Percentiles rank a stretch among this genome's conserved stretches.
Conservation (phyloP, 768 basidiomycete species). For the Cubamyces lactineus region DNA sequence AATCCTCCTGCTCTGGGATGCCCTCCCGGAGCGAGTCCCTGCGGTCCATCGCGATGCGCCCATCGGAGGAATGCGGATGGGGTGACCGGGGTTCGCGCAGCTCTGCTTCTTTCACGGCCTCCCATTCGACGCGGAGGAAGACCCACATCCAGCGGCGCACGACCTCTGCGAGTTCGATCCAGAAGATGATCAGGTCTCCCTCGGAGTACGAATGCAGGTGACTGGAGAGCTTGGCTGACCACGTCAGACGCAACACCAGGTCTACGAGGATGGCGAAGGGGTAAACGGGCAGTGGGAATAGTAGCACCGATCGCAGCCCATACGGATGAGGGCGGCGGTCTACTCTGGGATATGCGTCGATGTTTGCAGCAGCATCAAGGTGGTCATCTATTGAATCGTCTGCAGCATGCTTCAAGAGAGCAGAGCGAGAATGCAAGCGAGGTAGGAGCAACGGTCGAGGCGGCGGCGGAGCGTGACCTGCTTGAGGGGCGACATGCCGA, state of each 20-base stretch:
- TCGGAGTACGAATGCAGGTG: constrained; percentile 83
- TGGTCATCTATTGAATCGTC: constrained; percentile 5
- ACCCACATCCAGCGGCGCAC: constrained; percentile 97
- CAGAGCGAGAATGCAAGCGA: constrained; percentile 44
- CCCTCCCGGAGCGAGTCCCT: constrained; percentile 19
- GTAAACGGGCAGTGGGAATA: constrained; percentile 84
- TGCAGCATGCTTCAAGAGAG: constrained; percentile 27
- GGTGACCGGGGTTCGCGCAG: constrained; percentile 21
- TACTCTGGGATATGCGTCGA: neutral
- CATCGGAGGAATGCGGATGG: constrained; percentile 1
- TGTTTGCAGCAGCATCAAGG: neutral
- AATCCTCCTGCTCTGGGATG: constrained; percentile 23
- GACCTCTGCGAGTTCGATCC: constrained; percentile 89
- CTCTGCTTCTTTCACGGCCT: constrained; percentile 65
- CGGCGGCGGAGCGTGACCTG: constrained; percentile 34
- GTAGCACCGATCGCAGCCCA: constrained; percentile 74
- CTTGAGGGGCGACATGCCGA: constrained; percentile 22
- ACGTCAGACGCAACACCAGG: constrained; percentile 87
- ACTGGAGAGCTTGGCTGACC: constrained; percentile 88
- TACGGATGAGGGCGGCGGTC: constrained; percentile 48
- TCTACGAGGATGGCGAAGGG: constrained; percentile 83
- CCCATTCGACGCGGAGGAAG: constrained; percentile 97
- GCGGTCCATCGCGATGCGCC: constrained; percentile 12
- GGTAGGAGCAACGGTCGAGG: constrained; percentile 50
- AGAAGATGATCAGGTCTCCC: constrained; percentile 82